phyloP scores from a whole-genome alignment of 345 rosid species.

The Microthlaspi erraticum region DNA sequence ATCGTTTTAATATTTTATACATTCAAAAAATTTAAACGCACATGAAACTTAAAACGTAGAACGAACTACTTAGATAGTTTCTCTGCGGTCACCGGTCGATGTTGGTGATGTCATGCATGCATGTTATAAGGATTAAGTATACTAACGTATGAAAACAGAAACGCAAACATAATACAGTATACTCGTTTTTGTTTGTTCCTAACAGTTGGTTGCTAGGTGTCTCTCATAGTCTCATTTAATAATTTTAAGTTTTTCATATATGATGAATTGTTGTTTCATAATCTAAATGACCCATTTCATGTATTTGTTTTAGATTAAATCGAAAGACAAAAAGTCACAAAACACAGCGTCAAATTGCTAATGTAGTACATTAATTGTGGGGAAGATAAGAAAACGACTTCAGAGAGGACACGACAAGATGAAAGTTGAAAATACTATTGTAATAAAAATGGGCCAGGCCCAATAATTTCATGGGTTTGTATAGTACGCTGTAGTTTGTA shows the following conservation, averaged over 20 bases:
- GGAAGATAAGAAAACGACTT: conserved; percentile 26
- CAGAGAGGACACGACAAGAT: not conserved
- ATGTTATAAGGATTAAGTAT: not conserved
- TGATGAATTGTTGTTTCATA: not conserved
- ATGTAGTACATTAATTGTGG: conserved; percentile 10
- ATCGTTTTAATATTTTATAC: not conserved
- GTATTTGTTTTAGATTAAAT: conserved; percentile 11
- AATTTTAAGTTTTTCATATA: not conserved
- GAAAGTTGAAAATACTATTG: not conserved
- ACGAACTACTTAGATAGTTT: not conserved
- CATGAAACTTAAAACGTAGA: conserved; percentile 4
- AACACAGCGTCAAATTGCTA: conserved; percentile 27
- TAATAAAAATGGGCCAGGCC: conserved; percentile 2
- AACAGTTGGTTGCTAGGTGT: not conserved
- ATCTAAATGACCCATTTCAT: not conserved
- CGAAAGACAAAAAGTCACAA: not conserved
- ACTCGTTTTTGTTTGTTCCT: not conserved
- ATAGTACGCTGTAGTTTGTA: too few relatives aligned
- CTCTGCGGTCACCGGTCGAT: conserved; percentile 7
- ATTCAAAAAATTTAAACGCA: not conserved
- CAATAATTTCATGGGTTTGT: not conserved
- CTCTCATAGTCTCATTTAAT: not conserved
- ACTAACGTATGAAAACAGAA: not conserved
- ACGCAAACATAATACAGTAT: not conserved
- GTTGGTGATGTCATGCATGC: not conserved